Conservation (phyloP, 192 early-diverging fungal species). For the Coemansia umbellata region DNA sequence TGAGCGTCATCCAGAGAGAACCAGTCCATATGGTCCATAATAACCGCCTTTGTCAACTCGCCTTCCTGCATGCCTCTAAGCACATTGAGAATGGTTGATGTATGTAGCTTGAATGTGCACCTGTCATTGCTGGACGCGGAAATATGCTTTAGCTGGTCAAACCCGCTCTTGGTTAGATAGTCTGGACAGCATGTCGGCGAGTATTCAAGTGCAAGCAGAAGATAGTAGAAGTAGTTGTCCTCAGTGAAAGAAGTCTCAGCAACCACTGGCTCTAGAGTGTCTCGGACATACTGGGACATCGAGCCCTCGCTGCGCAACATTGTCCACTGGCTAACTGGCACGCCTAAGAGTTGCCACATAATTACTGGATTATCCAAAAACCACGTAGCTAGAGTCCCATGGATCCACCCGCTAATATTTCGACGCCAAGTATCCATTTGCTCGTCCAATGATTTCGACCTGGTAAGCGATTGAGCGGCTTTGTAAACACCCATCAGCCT, state of each 20-base stretch:
- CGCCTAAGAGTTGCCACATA: conserved; percentile 82
- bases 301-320: conserved; percentile 77
- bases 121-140: neutral
- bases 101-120: conserved; percentile 70
- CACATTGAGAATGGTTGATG: conserved; percentile 72
- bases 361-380: conserved; percentile 74
- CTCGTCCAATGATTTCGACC: conserved; percentile 53
- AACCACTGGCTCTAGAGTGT: conserved; percentile 79
- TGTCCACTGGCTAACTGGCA: conserved; percentile 82
- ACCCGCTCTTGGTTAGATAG: conserved; percentile 71
- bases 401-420: conserved; percentile 62
- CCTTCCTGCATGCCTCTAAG: conserved; percentile 56
- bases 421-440: conserved; percentile 64
- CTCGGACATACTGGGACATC: conserved; percentile 71
- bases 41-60: conserved; percentile 68
- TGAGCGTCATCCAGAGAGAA: conserved; percentile 65
- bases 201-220: conserved; percentile 71
- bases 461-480: conserved; percentile 55
- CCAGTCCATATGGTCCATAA: conserved; percentile 93
- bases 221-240: conserved; percentile 86
- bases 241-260: conserved; percentile 55
- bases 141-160: conserved; percentile 51
- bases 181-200: conserved; percentile 63
- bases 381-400: conserved; percentile 58
- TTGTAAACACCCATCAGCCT: conserved; percentile 55